These are phyloP conservation scores for Geranium brycei DNA, from an alignment of 345 rosid species.

Conservation along the genomic window DNA sequence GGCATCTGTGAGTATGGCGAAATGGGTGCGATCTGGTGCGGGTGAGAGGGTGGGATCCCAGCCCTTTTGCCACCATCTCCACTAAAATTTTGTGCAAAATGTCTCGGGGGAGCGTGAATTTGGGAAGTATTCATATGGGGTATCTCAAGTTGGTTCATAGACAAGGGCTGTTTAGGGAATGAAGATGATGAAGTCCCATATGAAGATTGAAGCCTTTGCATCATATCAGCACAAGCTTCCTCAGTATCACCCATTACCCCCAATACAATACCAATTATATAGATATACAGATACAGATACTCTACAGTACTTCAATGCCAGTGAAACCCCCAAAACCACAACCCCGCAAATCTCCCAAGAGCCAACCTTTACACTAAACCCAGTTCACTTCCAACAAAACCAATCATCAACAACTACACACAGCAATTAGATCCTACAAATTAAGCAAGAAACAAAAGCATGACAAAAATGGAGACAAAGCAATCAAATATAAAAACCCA, in stretches of 20 bases:
- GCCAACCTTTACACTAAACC: too few species aligned
- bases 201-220: slow-evolving; percentile 58
- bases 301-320: neutral
- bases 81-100: slow-evolving; percentile 8
- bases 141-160: slow-evolving; percentile 20
- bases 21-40: slow-evolving; percentile 71
- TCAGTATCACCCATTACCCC: slow-evolving; percentile 58
- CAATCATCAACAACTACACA: too few species aligned
- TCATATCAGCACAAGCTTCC: slow-evolving; percentile 45
- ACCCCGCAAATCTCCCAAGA: neutral
- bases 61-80: slow-evolving; percentile 37
- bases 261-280: neutral
- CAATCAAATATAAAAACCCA: too few species aligned
- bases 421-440: too few species aligned
- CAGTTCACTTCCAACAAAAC: too few species aligned
- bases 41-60: slow-evolving; percentile 85
- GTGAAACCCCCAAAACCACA: neutral
- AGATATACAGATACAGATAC: neutral
- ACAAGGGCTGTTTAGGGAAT: slow-evolving; percentile 21
- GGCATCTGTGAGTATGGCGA: slow-evolving; percentile 87
- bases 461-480: too few species aligned
- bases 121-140: too few species aligned
- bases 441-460: too few species aligned
- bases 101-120: too few species aligned
- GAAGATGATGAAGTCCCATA: slow-evolving; percentile 38